Conservation (phyloP, 2,329 filamentous ascomycete genomes). For the Zasmidium citrigriseum region DNA sequence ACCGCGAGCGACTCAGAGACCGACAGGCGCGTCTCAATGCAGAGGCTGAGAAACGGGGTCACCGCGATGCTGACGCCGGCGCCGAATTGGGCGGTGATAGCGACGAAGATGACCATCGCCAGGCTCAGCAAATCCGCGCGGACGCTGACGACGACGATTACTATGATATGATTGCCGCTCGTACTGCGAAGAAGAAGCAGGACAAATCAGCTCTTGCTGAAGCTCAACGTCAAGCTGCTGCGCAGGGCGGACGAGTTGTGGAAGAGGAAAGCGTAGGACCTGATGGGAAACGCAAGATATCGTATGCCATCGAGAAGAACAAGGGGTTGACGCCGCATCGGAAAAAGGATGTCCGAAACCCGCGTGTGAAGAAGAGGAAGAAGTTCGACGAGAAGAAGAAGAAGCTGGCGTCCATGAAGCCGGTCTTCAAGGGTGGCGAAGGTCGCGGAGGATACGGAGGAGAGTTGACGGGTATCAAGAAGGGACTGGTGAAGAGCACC, state of each 20-base stretch:
- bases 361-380: constrained; percentile 96
- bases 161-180: constrained; percentile 82
- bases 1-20: constrained; percentile 85
- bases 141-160: constrained; percentile 69
- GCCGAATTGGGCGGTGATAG: constrained; percentile 71
- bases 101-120: constrained; percentile 63
- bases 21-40: constrained; percentile 81
- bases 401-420: constrained; percentile 86
- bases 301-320: constrained; percentile 94
- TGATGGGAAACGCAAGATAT: constrained; percentile 90
- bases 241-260: constrained; percentile 61
- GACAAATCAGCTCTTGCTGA: constrained; percentile 70
- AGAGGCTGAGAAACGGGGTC: constrained; percentile 83
- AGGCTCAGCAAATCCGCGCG: constrained; percentile 52
- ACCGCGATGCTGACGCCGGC: constrained; percentile 60
- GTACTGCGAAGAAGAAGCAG: constrained; percentile 66
- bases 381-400: constrained; percentile 97
- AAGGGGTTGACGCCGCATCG: constrained; percentile 87
- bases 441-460: constrained; percentile 83
- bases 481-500: constrained; percentile 85
- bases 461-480: constrained; percentile 94
- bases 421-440: constrained; percentile 83
- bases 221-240: constrained; percentile 56
- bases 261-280: constrained; percentile 70
- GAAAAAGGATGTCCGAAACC: constrained; percentile 93